Conservation (phyloP, 208 protist species). For the Crithidia bombi region DNA sequence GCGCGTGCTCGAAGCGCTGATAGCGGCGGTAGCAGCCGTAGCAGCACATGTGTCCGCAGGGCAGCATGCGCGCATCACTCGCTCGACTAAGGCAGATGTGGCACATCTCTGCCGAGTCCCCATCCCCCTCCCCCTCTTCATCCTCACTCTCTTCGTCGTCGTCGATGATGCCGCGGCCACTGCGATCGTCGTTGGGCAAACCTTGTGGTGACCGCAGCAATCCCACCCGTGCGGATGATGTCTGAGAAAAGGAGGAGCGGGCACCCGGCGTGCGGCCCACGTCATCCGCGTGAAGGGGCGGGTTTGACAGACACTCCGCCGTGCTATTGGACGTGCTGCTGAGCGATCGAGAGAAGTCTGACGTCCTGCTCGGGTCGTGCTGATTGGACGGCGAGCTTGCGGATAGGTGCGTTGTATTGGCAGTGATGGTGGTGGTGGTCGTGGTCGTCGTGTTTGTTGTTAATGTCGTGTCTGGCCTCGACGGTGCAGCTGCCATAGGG, state of each 20-base stretch:
- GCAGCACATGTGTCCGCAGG: constrained; percentile 43
- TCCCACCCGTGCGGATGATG: neutral
- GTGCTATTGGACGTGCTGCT: constrained; percentile 1
- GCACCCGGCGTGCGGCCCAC: neutral
- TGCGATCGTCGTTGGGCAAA: neutral
- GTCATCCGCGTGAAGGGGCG: neutral
- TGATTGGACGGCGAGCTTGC: neutral
- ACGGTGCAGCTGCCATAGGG: neutral
- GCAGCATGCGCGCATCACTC: constrained; percentile 24
- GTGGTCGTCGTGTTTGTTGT: neutral
- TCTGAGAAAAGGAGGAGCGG: neutral
- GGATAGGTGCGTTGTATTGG: neutral
- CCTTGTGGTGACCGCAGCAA: neutral
- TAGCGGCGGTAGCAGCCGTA: constrained; percentile 17
- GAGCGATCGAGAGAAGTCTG: neutral
- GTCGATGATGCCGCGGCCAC: neutral
- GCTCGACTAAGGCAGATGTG: constrained; percentile 26
- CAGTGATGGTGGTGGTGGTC: neutral
- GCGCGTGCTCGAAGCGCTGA: constrained; percentile 12
- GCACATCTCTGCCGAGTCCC: constrained; percentile 18
- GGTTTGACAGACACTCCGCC: neutral
- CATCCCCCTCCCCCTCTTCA: neutral
- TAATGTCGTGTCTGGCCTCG: neutral
- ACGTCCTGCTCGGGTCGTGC: neutral
- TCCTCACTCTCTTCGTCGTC: neutral